phyloP scores from a whole-genome alignment of 2,329 filamentous ascomycete genomes.

The Pseudonectria buxi region DNA sequence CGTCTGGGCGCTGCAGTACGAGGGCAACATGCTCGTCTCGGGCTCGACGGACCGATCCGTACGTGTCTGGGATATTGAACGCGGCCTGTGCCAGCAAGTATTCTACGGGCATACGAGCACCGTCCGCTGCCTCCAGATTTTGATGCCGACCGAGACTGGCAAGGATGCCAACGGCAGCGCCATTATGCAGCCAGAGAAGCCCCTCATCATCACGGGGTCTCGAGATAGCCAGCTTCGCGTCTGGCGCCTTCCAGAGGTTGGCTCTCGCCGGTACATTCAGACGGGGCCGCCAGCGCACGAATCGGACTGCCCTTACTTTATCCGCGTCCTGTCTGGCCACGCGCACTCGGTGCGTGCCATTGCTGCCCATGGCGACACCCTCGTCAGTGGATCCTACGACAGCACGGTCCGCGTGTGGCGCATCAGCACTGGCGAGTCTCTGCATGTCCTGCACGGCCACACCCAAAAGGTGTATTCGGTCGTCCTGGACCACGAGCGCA shows the following conservation, averaged over 20 bases:
- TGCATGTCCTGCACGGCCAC: slow-evolving; percentile 81
- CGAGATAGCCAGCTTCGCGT: slow-evolving; percentile 90
- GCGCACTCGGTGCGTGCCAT: slow-evolving; percentile 93
- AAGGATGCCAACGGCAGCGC: slow-evolving; percentile 63
- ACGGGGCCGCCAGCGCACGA: slow-evolving; percentile 66
- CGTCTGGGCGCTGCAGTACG: slow-evolving; percentile 95
- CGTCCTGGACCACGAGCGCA: slow-evolving; percentile 83
- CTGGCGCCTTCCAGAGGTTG: slow-evolving; percentile 83
- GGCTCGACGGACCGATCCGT: slow-evolving; percentile 95
- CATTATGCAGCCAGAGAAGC: slow-evolving; percentile 88
- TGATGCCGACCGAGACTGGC: slow-evolving; percentile 77
- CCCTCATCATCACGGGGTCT: slow-evolving; percentile 94
- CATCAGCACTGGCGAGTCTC: slow-evolving; percentile 85
- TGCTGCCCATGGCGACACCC: slow-evolving; percentile 84
- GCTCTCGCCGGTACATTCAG: slow-evolving; percentile 72
- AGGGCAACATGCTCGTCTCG: slow-evolving; percentile 90
- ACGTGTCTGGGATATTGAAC: slow-evolving; percentile 98
- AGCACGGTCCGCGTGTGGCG: slow-evolving; percentile 94
- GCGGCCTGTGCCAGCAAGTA: slow-evolving; percentile 84
- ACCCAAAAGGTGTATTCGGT: slow-evolving; percentile 95
- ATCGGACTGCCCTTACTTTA: slow-evolving; percentile 87
- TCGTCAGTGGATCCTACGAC: slow-evolving; percentile 98
- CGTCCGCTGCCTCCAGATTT: slow-evolving; percentile 88
- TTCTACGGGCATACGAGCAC: slow-evolving; percentile 98
- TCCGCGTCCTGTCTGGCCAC: slow-evolving; percentile 80